Evolutionary conservation across 2,329 filamentous ascomycete species (phyloP), one percentile per base, ranked within the genome.

Genomic region (Cercospora sp.): DNA sequence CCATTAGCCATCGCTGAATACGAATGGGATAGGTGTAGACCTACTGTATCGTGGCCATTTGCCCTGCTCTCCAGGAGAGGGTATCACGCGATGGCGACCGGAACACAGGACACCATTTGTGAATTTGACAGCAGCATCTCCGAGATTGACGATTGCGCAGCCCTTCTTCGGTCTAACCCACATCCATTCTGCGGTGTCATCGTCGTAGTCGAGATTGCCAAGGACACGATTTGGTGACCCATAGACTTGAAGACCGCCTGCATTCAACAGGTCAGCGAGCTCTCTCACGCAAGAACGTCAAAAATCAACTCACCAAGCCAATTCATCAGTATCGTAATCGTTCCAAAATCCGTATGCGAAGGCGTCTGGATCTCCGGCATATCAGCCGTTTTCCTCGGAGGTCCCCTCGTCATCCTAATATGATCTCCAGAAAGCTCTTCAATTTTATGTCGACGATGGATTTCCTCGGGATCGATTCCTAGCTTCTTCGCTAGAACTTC

Each of bases 241-340:
- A 48, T 67, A 79, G 9, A 88, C 82, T 72, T 87, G 86, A 10
- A 88, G 76, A 0, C 86, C 86, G 0, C 85, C 85, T 18, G 31
- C 5, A 23, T 1, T 28, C 6, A 5, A 30, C 3, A 2, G 0
- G 13, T 61, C 23, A 61, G 59, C 59, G 13, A n/a, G 16, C 26
- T 31, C 26, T n/a, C 12, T 3, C 26, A 3, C 5, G 16, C 16
- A 13, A 28, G 5, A 33, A 18, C 1, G 8, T 18, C 6, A 8
- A 13, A 30, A 1, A 57, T 8, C 1, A 2, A 51, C 53, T 58
- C 10, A 58, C 53, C 53, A 3, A 87, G 75, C 13, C 84, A 81
- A 76, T 87, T 88, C 78, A 87, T 86, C 0, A 88, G 80, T 6
- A 88, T 78, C 0, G 86, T 88, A 13, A 87, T 80, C 59, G 80